These are phyloP conservation scores for Hypoxylon sp. DNA, from an alignment of 2,329 filamentous ascomycete genomes.

Conservation along the genomic window DNA sequence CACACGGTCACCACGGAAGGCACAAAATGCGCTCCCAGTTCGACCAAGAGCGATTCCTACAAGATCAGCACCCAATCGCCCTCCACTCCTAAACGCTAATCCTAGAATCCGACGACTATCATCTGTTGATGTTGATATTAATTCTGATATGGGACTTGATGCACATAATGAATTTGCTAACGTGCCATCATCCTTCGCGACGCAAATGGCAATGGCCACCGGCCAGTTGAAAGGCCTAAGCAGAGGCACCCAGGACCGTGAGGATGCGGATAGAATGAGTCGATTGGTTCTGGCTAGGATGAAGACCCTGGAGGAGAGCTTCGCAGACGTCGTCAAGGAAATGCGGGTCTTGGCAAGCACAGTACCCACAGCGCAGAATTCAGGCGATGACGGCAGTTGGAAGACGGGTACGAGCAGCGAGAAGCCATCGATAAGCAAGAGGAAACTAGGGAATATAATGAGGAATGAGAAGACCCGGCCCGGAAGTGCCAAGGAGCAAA, in stretches of 20 bases:
- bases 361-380: conserved; percentile 66
- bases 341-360: conserved; percentile 74
- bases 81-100: conserved; percentile 68
- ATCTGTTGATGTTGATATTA: conserved; percentile 79
- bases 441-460: conserved; percentile 12
- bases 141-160: conserved; percentile 78
- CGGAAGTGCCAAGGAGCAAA: conserved; percentile 61
- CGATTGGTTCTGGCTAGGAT: conserved; percentile 88
- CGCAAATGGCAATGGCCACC: conserved; percentile 81
- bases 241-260: conserved; percentile 53
- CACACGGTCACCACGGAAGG: conserved; percentile 65
- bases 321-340: conserved; percentile 87
- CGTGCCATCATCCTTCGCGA: conserved; percentile 83
- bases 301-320: conserved; percentile 93
- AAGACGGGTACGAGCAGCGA: conserved; percentile 33
- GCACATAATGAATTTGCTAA: conserved; percentile 73
- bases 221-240: conserved; percentile 68
- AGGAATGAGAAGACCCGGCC: conserved; percentile 53
- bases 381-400: conserved; percentile 61
- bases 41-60: conserved; percentile 71
- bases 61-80: conserved; percentile 69
- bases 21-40: conserved; percentile 59
- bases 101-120: conserved; percentile 65
- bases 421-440: conserved; percentile 24
- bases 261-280: conserved; percentile 77